Evolutionary conservation across 2,329 filamentous ascomycete genomes (phyloP), one percentile per base, ranked within the genome.

Genomic region (Penicillium sp.): DNA sequence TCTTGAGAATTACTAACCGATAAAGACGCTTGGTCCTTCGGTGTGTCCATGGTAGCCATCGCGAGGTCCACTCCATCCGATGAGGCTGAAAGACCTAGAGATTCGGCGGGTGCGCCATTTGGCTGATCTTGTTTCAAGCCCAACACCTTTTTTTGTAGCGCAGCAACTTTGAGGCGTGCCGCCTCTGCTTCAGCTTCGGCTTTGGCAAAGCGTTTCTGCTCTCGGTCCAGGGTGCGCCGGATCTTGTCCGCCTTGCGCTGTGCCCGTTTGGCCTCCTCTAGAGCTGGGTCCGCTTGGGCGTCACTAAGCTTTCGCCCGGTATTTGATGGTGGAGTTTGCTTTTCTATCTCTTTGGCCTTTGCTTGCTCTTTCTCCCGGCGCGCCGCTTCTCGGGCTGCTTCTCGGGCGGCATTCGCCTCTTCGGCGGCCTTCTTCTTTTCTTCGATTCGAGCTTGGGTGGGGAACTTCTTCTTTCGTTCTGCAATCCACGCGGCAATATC

Each of bases 401-500:
- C 67, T 27, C 71, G 71, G n/a, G 70, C 71, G 43, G 70, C 68
- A 61, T 84, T 88, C 46, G 86, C 84, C 71, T 90, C 87, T 69
- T 88, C 85, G 70, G 82, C 81, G 64, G 83, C 85, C 69, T 84
- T 85, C 68, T 85, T 84, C 71, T 83, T 87, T 68, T 86, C 84
- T 62, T 85, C 73, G 27, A 74, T 81, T 54, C 90, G 87, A 58
- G 85, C 85, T 71, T 86, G 85, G 2, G 93, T 97, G 2, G 93
- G 93, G 71, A 85, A 98, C 51, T 88, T 88, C 63, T 86, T 88
- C 70, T 83, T 89, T 58, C 93, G 86, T 73, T 96, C 92, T 50
- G 86, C 86, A 61, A 96, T 85, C 86, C 92, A 98, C 7, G 86
- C 85, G 25, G 86, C 83, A 54, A 97, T 82, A 69, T 97, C 92